A percentile compares a stretch with the other conserved stretches of the same genome.
phyloP scores from a whole-genome alignment of 164 flowering plant species.

The Taxillus chinensis region DNA sequence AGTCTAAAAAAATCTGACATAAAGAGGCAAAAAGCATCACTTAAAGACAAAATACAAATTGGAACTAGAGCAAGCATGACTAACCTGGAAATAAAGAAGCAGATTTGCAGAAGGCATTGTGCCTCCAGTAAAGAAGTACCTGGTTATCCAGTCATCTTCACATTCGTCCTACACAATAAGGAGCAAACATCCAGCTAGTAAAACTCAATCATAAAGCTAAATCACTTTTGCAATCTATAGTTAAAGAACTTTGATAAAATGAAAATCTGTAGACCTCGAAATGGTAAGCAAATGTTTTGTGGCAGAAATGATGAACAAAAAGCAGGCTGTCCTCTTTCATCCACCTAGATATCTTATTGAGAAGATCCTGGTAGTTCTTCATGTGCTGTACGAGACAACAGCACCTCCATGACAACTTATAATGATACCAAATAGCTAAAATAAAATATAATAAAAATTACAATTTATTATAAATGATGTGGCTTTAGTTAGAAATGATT shows the following conservation, averaged over 20 bases:
- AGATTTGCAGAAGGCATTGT: slow-evolving; percentile 89
- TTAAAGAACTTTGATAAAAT: neutral
- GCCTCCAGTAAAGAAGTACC: slow-evolving; percentile 83
- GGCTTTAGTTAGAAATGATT: neutral
- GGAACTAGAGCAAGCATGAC: neutral
- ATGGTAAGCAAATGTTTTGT: slow-evolving; percentile 84
- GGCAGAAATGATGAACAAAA: slow-evolving; percentile 84
- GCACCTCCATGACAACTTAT: neutral
- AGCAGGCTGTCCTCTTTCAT: slow-evolving; percentile 74
- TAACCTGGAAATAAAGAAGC: slow-evolving; percentile 82
- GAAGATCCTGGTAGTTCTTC: slow-evolving; percentile 87
- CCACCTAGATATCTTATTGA: slow-evolving; percentile 86
- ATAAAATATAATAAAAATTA: neutral
- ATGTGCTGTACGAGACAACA: slow-evolving; percentile 48
- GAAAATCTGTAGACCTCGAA: slow-evolving; percentile 50
- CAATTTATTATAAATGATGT: too few species aligned
- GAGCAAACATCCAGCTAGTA: neutral
- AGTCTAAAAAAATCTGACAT: too few species aligned
- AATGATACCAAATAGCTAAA: neutral
- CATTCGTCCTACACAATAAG: slow-evolving; percentile 37
- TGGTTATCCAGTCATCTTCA: slow-evolving; percentile 91
- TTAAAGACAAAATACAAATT: neutral
- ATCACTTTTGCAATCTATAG: neutral
- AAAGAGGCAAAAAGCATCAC: neutral
- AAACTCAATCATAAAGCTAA: neutral